These are phyloP conservation scores for Pezicula radicicola DNA, from an alignment of 2,329 filamentous ascomycete genomes.

Conservation along the genomic window DNA sequence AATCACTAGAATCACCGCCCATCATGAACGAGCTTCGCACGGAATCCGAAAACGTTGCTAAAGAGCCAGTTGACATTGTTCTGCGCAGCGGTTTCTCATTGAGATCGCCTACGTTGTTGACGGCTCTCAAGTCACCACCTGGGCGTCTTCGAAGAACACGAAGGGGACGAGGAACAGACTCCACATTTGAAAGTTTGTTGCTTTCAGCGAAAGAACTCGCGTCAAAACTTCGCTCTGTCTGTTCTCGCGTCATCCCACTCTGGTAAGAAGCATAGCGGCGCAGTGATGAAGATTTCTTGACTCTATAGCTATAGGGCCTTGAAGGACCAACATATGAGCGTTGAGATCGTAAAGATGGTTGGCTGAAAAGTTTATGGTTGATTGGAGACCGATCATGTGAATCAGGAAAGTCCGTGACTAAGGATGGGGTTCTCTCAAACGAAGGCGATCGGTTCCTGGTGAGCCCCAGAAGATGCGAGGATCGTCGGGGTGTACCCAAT, in stretches of 20 bases:
- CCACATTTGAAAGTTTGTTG: slow-evolving; percentile 40
- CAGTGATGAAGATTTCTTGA: slow-evolving; percentile 48
- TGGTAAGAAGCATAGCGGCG: slow-evolving; percentile 58
- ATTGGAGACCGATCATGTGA: slow-evolving; percentile 18
- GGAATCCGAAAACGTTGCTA: slow-evolving; percentile 60
- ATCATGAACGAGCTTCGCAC: slow-evolving; percentile 53
- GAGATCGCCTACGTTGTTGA: slow-evolving; percentile 61
- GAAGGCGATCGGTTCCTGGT: slow-evolving; percentile 29
- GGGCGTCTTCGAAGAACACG: slow-evolving; percentile 68
- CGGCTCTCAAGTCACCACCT: slow-evolving; percentile 71
- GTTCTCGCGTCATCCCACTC: slow-evolving; percentile 48
- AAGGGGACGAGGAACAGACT: slow-evolving; percentile 47
- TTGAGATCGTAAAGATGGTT: slow-evolving; percentile 14
- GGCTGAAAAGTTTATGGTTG: slow-evolving; percentile 16
- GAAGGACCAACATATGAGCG: slow-evolving; percentile 11
- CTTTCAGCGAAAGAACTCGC: slow-evolving; percentile 53
- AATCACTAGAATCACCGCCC: slow-evolving; percentile 35
- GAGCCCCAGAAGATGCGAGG: slow-evolving; percentile 50
- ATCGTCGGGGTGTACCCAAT: slow-evolving; percentile 46
- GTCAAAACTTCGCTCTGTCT: slow-evolving; percentile 58
- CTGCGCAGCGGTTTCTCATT: slow-evolving; percentile 46
- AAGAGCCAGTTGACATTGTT: slow-evolving; percentile 56
- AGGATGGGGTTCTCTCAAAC: slow-evolving; percentile 26
- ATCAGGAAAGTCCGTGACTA: slow-evolving; percentile 17
- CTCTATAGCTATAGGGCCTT: slow-evolving; percentile 32